A percentile compares a stretch with the other conserved stretches of the same genome.
These are phyloP conservation scores for Penicillium robsamsonii DNA, from an alignment of 495 filamentous ascomycete species.

Conservation along the genomic window DNA sequence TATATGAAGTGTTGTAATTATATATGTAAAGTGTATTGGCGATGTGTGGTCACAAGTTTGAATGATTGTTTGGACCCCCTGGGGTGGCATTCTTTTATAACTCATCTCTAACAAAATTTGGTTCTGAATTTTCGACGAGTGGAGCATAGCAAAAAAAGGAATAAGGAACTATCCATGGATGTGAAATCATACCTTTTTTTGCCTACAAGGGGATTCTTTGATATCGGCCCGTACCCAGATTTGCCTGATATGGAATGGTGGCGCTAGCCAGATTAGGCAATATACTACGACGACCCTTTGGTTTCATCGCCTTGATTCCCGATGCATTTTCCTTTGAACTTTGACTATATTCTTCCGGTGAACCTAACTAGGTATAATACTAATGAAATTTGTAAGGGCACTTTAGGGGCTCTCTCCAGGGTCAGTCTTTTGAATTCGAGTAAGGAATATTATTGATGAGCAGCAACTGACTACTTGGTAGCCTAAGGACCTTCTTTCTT, in stretches of 20 bases:
- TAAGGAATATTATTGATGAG: not conserved
- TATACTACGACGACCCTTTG: conserved; percentile 28
- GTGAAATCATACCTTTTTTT: not conserved
- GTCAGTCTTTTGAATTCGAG: not conserved
- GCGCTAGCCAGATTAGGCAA: conserved; percentile 28
- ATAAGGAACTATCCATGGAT: conserved; percentile 1
- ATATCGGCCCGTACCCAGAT: conserved; percentile 15
- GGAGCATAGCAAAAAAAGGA: conserved; percentile 1
- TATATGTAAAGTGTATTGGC: not conserved
- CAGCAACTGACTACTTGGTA: not conserved
- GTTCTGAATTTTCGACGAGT: conserved; percentile 6
- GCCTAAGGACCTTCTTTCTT: not conserved
- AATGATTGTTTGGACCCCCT: not conserved
- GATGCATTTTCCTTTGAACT: not conserved
- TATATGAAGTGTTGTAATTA: conserved; percentile 3
- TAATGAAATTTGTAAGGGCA: not conserved
- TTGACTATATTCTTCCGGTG: no score
- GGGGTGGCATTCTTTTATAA: conserved; percentile 20
- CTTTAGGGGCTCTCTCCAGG: no score
- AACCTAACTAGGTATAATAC: no score
- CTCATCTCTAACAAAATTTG: not conserved
- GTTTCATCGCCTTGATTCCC: not conserved
- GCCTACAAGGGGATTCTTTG: not conserved
- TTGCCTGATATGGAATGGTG: conserved; percentile 24
- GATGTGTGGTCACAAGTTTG: not conserved